A percentile compares a stretch with the other conserved stretches of the same genome.
Evolutionary conservation across 495 filamentous ascomycete species (phyloP).

Genomic region (Aspergillus coremiiformis): DNA sequence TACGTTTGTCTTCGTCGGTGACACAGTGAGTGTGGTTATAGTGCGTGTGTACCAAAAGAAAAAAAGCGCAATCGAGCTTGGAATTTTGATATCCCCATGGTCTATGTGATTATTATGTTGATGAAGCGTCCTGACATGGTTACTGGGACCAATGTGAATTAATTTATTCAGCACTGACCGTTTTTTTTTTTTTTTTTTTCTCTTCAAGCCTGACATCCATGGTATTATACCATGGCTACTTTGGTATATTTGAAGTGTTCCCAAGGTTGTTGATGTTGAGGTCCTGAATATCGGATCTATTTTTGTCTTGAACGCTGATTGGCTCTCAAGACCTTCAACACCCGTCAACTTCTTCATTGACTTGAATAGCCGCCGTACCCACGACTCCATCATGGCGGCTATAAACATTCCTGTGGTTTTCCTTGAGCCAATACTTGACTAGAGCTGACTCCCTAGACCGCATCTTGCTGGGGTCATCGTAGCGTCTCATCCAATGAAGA

Average conservation of each 20-base stretch:
- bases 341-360: background rate
- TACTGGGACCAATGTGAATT: background rate
- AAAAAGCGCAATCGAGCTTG: conserved; percentile 10
- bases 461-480: background rate
- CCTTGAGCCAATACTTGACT: background rate
- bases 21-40: background rate
- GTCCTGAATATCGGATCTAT: background rate
- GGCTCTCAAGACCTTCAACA: background rate
- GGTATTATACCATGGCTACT: too few relatives aligned
- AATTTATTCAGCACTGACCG: background rate
- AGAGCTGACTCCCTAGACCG: background rate
- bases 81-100: background rate
- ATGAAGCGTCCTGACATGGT: background rate
- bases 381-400: conserved; percentile 1
- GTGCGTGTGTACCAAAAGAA: conserved; percentile 18
- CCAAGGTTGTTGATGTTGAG: too few relatives aligned
- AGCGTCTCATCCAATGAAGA: background rate
- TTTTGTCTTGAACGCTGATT: conserved; percentile 1
- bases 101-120: background rate
- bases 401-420: background rate
- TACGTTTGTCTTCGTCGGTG: background rate
- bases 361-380: conserved; percentile 1
- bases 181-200: too few relatives aligned
- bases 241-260: background rate
- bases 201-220: too few relatives aligned